phyloP scores from a whole-genome alignment of 768 basidiomycete genomes.

The Boletus rubropictus region DNA sequence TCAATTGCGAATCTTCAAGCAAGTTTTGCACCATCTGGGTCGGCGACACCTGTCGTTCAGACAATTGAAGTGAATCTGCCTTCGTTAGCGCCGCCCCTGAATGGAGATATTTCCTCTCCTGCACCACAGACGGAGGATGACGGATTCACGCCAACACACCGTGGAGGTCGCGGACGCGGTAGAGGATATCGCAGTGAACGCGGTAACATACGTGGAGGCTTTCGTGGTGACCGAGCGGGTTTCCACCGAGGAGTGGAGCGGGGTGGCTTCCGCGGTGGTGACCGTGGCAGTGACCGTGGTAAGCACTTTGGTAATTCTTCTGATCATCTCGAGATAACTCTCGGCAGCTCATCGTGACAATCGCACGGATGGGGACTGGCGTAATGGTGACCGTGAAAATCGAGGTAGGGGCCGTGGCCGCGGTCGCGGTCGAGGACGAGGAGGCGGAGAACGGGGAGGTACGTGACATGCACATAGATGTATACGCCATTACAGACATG shows the following conservation, averaged over 20 bases:
- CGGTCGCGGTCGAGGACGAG: slow-evolving; percentile 36
- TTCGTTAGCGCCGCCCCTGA: slow-evolving; percentile 13
- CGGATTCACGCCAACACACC: slow-evolving; percentile 47
- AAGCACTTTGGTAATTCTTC: slow-evolving; percentile 1
- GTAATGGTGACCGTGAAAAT: slow-evolving; percentile 39
- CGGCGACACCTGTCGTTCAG: slow-evolving; percentile 50
- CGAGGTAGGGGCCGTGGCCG: slow-evolving; percentile 40
- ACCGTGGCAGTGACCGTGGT: slow-evolving; percentile 28
- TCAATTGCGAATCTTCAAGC: slow-evolving; percentile 71
- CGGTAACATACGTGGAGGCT: slow-evolving; percentile 37
- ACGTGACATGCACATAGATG: slow-evolving; percentile 10
- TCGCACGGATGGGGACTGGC: slow-evolving; percentile 40
- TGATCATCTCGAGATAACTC: background rate
- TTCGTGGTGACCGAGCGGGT: slow-evolving; percentile 33
- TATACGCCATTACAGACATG: background rate
- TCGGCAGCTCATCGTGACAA: slow-evolving; percentile 16
- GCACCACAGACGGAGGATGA: slow-evolving; percentile 44
- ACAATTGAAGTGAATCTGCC: slow-evolving; percentile 33
- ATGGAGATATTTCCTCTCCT: slow-evolving; percentile 20
- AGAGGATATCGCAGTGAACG: slow-evolving; percentile 40
- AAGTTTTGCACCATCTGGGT: slow-evolving; percentile 68
- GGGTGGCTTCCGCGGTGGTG: slow-evolving; percentile 32
- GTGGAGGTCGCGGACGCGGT: slow-evolving; percentile 46
- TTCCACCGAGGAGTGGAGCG: slow-evolving; percentile 36
- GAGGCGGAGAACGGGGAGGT: slow-evolving; percentile 40